Conservation (phyloP, 306 rosid species). For the Cicer pinnatifidum region DNA sequence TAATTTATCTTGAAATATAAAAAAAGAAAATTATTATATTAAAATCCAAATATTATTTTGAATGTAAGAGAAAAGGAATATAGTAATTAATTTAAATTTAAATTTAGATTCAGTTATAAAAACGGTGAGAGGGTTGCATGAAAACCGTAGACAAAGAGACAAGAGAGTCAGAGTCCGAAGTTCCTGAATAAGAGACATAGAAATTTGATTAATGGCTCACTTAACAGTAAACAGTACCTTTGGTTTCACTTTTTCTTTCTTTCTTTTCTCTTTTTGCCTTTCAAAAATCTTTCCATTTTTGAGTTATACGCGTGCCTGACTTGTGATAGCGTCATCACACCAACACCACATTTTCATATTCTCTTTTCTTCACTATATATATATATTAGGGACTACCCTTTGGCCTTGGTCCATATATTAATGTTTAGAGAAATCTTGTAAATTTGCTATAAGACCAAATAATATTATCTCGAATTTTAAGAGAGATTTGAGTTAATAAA, state of each 20-base stretch:
- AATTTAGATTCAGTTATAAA: neutral
- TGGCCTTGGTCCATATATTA: no score
- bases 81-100: no score
- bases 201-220: conserved; percentile 43
- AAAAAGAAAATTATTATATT: no score
- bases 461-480: no score
- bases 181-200: conserved; percentile 51
- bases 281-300: conserved; percentile 54
- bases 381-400: no score
- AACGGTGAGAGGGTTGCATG: conserved; percentile 51
- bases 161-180: conserved; percentile 56
- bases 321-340: conserved; percentile 76
- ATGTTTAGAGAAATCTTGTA: no score
- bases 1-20: no score
- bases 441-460: no score
- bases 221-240: neutral
- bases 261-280: conserved; percentile 50
- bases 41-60: no score
- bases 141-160: conserved; percentile 83
- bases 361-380: no score
- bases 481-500: no score
- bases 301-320: conserved; percentile 72
- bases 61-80: no score
- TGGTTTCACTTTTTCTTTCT: neutral
- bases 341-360: neutral